A percentile compares a stretch with the other conserved stretches of the same genome.
Evolutionary conservation across 257 asterid genomes (phyloP).

Genomic region (Solanum clarkiae): DNA sequence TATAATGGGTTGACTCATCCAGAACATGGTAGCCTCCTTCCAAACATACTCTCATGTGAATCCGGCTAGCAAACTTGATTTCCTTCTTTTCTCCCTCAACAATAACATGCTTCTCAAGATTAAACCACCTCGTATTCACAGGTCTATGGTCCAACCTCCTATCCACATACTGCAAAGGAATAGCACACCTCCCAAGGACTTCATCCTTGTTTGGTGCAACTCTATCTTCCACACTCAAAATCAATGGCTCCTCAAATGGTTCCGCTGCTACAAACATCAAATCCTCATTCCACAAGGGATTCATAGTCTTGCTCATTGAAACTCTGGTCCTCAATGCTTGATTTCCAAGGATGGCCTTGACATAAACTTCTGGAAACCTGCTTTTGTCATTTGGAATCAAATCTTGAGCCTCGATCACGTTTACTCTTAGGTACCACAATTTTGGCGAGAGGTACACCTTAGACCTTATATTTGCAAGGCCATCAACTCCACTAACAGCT

Average conservation of each 20-base stretch:
- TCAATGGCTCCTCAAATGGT: constrained; percentile 35
- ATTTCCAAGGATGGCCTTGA: constrained; percentile 29
- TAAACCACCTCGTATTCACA: constrained; percentile 24
- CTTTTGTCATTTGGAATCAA: constrained; percentile 24
- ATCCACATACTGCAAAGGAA: constrained; percentile 21
- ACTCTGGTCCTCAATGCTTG: constrained; percentile 34
- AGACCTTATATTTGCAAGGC: constrained; percentile 31
- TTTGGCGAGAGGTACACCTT: constrained; percentile 39
- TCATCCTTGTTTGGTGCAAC: constrained; percentile 36
- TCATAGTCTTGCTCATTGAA: constrained; percentile 27
- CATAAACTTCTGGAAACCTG: constrained; percentile 35
- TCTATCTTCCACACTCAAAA: constrained; percentile 38
- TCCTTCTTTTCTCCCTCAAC: constrained; percentile 39
- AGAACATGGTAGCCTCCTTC: constrained; percentile 48
- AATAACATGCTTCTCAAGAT: constrained; percentile 34
- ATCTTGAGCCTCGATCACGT: constrained; percentile 44
- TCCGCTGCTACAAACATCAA: constrained; percentile 40
- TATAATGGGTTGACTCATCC: constrained; percentile 41
- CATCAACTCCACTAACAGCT: constrained; percentile 29
- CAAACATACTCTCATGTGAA: constrained; percentile 35
- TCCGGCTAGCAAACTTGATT: constrained; percentile 32
- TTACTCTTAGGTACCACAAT: constrained; percentile 40
- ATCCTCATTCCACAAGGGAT: constrained; percentile 48
- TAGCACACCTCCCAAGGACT: constrained; percentile 28
- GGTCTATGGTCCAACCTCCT: constrained; percentile 36